A percentile compares a stretch with the other conserved stretches of the same genome.
phyloP scores from a whole-genome alignment of 345 rosid species.

The Linum tenue region DNA sequence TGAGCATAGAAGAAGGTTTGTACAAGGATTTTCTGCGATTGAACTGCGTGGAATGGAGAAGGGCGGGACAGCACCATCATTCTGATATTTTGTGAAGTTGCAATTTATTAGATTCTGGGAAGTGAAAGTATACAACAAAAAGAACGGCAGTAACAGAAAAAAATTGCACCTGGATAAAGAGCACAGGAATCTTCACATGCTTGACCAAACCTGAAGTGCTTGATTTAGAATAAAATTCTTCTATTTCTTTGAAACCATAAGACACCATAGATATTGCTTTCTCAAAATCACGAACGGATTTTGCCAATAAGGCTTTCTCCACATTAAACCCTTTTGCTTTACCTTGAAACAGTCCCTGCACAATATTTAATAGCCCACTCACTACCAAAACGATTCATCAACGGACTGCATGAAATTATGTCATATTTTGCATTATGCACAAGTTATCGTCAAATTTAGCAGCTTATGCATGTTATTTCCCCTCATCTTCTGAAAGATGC shows the following conservation, averaged over 20 bases:
- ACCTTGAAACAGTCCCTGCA: slow-evolving; percentile 84
- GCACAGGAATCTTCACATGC: slow-evolving; percentile 82
- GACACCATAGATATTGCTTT: slow-evolving; percentile 81
- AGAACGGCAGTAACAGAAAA: background rate
- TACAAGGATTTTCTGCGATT: slow-evolving; percentile 90
- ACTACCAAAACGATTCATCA: slow-evolving; percentile 1
- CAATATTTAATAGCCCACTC: slow-evolving; percentile 13
- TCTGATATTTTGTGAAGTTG: slow-evolving; percentile 41
- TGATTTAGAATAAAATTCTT: slow-evolving; percentile 67
- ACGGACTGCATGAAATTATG: slow-evolving; percentile 2
- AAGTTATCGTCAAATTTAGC: background rate
- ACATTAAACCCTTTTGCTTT: slow-evolving; percentile 70
- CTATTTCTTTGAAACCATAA: slow-evolving; percentile 63
- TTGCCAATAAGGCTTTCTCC: slow-evolving; percentile 64
- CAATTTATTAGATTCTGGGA: slow-evolving; percentile 16
- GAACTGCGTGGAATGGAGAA: slow-evolving; percentile 62
- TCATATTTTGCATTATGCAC: background rate
- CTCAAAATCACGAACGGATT: slow-evolving; percentile 85
- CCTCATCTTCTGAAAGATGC: slow-evolving; percentile 1
- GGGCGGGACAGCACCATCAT: slow-evolving; percentile 61
- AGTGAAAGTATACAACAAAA: slow-evolving; percentile 2
- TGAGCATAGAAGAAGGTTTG: slow-evolving; percentile 74
- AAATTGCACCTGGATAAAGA: slow-evolving; percentile 69
- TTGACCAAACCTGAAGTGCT: slow-evolving; percentile 61
- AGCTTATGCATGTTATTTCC: background rate